Evolutionary conservation across 805 yeast species (phyloP), one percentile per base, ranked within the genome.

Genomic region (Yarrowia keelungensis): DNA sequence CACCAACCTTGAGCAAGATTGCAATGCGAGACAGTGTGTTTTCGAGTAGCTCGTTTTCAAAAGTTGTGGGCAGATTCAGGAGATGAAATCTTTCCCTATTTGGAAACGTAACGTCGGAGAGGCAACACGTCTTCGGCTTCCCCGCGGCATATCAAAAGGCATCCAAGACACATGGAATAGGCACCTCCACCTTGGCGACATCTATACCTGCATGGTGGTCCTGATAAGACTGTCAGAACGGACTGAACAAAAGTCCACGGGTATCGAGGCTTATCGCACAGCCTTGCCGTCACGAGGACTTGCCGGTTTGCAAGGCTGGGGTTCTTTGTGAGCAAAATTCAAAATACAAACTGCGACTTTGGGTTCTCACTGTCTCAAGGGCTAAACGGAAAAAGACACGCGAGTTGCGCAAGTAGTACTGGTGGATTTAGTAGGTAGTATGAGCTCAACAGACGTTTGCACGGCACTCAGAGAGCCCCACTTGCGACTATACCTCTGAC

Each of bases 81-180:
- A 16, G 56, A n/a, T 35, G 41, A 35, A 50, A 49, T 8, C 16
- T n/a, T 49, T 49, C 54, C 54, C 14, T 12, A 49, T 15, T 49
- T 9, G 54, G 54, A 32, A 49, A n/a, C 22, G 8, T 32, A 49
- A 32, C 35, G 32, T 19, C 32, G 50, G 11, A 16, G 49, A 26
- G 32, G 32, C 32, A 3, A 26, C 32, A 26, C 32, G 7, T 26
- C 32, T 5, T 5, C 32, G 32, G 32, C 32, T 26, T 26, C 32
- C 32, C 32, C 32, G 32, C 32, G 32, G 32, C 32, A 26, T 5
- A 26, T 5, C 7, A 5, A 26, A 5, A 26, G 32, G 32, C 32
- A 5, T 26, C 32, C 4, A 26, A 26, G 32, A 26, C 32, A 26
- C 16, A 15, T 15, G 15, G 16, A 8, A 12, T 41, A 15, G 16